Evolutionary conservation across 2,329 filamentous ascomycete species (phyloP).

Genomic region (Fusarium staphyleae): DNA sequence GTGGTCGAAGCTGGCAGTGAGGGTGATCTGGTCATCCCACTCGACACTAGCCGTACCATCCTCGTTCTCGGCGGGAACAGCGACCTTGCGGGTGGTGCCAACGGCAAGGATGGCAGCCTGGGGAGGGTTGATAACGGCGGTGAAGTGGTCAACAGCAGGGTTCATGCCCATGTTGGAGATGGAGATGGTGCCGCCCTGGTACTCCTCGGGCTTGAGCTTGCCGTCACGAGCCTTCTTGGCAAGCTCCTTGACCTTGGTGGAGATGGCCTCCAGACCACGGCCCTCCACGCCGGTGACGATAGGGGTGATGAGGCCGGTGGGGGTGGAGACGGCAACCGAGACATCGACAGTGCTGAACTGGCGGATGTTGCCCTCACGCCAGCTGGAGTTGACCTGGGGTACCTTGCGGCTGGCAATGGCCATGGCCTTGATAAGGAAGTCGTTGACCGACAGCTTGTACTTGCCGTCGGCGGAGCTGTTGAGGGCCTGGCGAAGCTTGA

Average conservation of each 20-base stretch:
- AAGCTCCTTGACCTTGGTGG: constrained; percentile 89
- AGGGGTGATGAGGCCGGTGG: constrained; percentile 92
- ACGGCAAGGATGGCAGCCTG: constrained; percentile 96
- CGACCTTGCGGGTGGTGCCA: constrained; percentile 95
- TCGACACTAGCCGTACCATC: constrained; percentile 77
- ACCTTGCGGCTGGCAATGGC: constrained; percentile 90
- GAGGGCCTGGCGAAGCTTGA: constrained; percentile 93
- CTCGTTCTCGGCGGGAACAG: constrained; percentile 83
- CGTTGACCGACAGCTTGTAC: constrained; percentile 99
- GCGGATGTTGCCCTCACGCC: constrained; percentile 89
- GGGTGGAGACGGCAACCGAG: constrained; percentile 93
- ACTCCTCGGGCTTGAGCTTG: constrained; percentile 99
- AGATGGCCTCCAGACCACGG: constrained; percentile 89
- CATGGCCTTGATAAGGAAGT: constrained; percentile 98
- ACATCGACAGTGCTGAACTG: constrained; percentile 94
- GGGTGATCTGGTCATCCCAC: constrained; percentile 97
- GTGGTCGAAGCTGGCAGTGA: constrained; percentile 98
- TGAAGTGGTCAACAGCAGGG: constrained; percentile 93
- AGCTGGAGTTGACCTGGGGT: constrained; percentile 93
- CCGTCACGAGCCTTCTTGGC: constrained; percentile 94
- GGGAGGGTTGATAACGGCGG: constrained; percentile 97
- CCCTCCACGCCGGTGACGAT: constrained; percentile 90
- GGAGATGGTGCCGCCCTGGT: constrained; percentile 98
- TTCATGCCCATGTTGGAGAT: constrained; percentile 99
- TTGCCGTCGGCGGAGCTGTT: constrained; percentile 88